Evolutionary conservation across 2,329 filamentous ascomycete species (phyloP).

Genomic region (Cordyceps fumosorosea): DNA sequence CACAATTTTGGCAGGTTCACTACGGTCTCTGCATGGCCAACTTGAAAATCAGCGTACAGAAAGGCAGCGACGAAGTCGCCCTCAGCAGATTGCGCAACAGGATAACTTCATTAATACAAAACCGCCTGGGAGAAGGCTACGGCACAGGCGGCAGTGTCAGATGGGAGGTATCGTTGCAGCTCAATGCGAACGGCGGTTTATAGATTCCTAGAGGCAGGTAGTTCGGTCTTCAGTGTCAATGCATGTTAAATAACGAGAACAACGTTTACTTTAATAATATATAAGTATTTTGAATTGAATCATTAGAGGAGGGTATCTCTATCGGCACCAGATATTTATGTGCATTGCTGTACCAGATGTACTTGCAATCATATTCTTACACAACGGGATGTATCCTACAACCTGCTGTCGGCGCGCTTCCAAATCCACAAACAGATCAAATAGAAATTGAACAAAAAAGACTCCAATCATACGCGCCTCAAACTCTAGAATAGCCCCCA

Average conservation of each 20-base stretch:
- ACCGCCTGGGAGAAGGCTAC: conserved; percentile 81
- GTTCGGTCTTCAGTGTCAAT: not conserved
- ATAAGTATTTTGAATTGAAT: not conserved
- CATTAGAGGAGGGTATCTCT: conserved; percentile 26
- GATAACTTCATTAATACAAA: conserved; percentile 72
- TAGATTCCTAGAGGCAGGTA: not conserved
- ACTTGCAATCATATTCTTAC: not conserved
- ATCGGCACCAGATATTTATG: not conserved
- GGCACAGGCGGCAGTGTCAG: conserved; percentile 69
- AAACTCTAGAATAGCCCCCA: conserved; percentile 43
- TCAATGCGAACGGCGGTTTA: conserved; percentile 36
- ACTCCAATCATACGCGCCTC: not conserved
- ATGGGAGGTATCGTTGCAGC: conserved; percentile 92
- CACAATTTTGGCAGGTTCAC: conserved; percentile 97
- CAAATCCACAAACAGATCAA: not conserved
- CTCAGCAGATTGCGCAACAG: conserved; percentile 68
- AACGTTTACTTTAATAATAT: not conserved
- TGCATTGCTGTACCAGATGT: not conserved
- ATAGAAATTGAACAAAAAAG: not conserved
- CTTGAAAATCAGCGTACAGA: conserved; percentile 66
- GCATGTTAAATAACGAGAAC: not conserved
- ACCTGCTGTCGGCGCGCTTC: not conserved
- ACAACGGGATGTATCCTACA: not conserved
- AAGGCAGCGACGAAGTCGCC: conserved; percentile 61
- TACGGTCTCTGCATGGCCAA: conserved; percentile 96